Evolutionary conservation across 441 rosid genomes (phyloP), one percentile per base, ranked within the genome.

Genomic region (Jatropha podagrica): DNA sequence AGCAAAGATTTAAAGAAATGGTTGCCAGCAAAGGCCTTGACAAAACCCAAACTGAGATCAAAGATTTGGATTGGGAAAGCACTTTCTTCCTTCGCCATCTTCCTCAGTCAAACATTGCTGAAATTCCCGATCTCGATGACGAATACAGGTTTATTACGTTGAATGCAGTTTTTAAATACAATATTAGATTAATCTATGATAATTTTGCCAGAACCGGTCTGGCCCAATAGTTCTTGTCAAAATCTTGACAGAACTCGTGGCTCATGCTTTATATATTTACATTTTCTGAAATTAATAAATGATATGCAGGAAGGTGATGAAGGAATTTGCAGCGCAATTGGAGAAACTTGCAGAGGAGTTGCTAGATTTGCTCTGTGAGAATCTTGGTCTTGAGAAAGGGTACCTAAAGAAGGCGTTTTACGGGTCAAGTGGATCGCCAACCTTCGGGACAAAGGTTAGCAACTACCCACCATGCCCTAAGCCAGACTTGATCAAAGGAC

Each of bases 381-480:
- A 95, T 74, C 91, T 95, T 0, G 96, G 96, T 18, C 82, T 93
- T 0, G 91, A 95, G 80, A 87, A 87, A 68, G 98, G 99, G n/a
- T 93, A 95, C 76, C 65, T 95, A 59, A 95, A 88, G 44, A 90
- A 79, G 52, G 90, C 83, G 10, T 89, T 95, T 23, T 81, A 83
- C 68, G 98, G 98, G 2, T 74, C 94, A 15, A 83, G 51, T 9
- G 89, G 90, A 0, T 27, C 32, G 32, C 99, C 99, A 32, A 93
- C 88, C 14, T 95, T 90, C 49, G 98, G 98, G 38, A 93, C 98
- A 55, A 95, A 95, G 78, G 96, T 95, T 3, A 90, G 97, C 84
- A 95, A 91, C 82, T 95, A 95, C 71, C 99, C 99, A 63, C 95
- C 98, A 9, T 93, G 93, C 79, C 98, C 99, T 11, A 86, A 89